phyloP scores from a whole-genome alignment of 345 rosid genomes.

The Citrus hindsii region DNA sequence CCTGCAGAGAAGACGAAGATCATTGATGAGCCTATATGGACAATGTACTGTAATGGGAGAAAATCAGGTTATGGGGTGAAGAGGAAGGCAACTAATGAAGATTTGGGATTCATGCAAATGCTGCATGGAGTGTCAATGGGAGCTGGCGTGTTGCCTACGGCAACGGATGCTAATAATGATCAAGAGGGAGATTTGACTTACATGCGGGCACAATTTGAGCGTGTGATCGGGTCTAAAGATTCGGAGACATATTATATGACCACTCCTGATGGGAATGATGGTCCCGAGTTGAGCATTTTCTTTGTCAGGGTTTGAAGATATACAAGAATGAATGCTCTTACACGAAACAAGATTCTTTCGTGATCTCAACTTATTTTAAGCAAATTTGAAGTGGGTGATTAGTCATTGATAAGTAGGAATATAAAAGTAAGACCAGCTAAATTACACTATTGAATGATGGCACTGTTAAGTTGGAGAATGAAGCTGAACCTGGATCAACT shows the following conservation, averaged over 20 bases:
- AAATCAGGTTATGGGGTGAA: conserved; percentile 76
- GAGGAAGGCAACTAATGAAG: conserved; percentile 74
- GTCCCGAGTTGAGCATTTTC: conserved; percentile 70
- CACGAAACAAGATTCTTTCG: too few species aligned
- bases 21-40: conserved; percentile 72
- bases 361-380: too few species aligned
- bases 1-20: conserved; percentile 57
- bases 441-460: too few species aligned
- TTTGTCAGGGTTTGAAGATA: conserved; percentile 50
- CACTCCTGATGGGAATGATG: conserved; percentile 71
- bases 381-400: too few species aligned
- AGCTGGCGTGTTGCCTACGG: conserved; percentile 68
- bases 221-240: conserved; percentile 74
- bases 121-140: conserved; percentile 79
- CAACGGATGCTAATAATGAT: too few species aligned
- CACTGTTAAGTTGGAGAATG: too few species aligned
- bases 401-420: too few species aligned
- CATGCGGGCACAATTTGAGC: conserved; percentile 79
- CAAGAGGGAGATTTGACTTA: conserved; percentile 67
- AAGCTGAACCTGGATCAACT: too few species aligned
- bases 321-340: background rate
- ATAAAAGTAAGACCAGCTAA: too few species aligned
- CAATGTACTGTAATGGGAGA: conserved; percentile 65
- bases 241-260: conserved; percentile 88
- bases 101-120: conserved; percentile 68